Evolutionary conservation across 257 asterid species (phyloP).

Genomic region (Solanum bulbocastanum): DNA sequence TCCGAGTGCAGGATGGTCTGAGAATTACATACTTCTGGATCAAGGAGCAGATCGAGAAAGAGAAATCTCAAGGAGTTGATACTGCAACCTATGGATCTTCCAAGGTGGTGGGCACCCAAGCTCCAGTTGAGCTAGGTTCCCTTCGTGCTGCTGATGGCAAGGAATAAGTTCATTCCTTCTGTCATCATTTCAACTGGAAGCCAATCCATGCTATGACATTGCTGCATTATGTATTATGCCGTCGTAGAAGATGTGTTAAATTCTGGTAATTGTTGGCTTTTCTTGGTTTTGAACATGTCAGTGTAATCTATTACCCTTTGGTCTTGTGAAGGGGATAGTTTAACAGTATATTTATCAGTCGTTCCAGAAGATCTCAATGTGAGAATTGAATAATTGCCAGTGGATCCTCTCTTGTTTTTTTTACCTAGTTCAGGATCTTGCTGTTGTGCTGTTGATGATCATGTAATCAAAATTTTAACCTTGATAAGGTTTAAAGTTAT

Average conservation of each 20-base stretch:
- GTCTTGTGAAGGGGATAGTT: not conserved
- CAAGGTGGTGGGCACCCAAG: slow-evolving; percentile 42
- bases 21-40: slow-evolving; percentile 92
- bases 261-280: not conserved
- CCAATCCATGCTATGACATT: not conserved
- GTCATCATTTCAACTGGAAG: not conserved
- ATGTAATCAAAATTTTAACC: not conserved
- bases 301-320: not conserved
- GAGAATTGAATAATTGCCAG: not conserved
- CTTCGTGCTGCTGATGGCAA: slow-evolving; percentile 49
- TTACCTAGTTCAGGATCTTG: not conserved
- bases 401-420: not conserved
- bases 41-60: slow-evolving; percentile 85
- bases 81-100: slow-evolving; percentile 34
- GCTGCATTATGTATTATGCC: not conserved
- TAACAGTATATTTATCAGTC: not conserved
- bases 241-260: not conserved
- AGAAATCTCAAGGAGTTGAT: slow-evolving; percentile 42
- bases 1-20: slow-evolving; percentile 58
- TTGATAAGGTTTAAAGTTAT: not conserved
- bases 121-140: slow-evolving; percentile 42
- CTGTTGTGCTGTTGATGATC: not conserved
- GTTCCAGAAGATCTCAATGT: not conserved
- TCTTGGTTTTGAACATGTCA: not conserved
- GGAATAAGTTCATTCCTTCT: slow-evolving; percentile 15